Evolutionary conservation across 1,139 yeast species (phyloP).

Genomic region (Protomyces arabidopsidicola): DNA sequence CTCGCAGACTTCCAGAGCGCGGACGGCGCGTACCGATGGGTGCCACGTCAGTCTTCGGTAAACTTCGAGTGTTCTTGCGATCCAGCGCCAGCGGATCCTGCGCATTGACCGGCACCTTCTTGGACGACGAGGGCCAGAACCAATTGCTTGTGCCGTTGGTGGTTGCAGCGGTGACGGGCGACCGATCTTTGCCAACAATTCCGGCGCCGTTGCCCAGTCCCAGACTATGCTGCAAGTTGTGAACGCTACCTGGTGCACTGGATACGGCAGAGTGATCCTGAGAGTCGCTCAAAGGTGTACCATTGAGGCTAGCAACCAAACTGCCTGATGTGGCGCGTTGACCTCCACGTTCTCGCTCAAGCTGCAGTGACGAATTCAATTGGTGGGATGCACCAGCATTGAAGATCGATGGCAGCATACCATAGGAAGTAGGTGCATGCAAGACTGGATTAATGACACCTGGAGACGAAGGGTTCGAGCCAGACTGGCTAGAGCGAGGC

Average conservation of each 20-base stretch:
- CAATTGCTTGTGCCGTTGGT: slow-evolving; percentile 7
- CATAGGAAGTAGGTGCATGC: background rate
- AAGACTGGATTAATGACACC: background rate
- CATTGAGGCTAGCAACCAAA: slow-evolving; percentile 19
- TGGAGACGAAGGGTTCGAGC: slow-evolving; percentile 21
- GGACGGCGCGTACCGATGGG: slow-evolving; percentile 23
- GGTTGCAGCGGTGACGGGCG: background rate
- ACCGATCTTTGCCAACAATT: background rate
- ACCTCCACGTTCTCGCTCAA: background rate
- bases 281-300: slow-evolving; percentile 1
- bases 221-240: background rate
- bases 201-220: background rate
- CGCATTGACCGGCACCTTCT: background rate
- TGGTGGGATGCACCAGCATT: slow-evolving; percentile 5
- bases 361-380: background rate
- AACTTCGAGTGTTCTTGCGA: slow-evolving; percentile 11
- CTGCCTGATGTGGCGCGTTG: slow-evolving; percentile 9
- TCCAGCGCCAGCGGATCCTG: slow-evolving; percentile 22
- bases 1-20: slow-evolving; percentile 16
- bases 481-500: slow-evolving; percentile 18
- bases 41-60: slow-evolving; percentile 25
- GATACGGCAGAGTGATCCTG: background rate
- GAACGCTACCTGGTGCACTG: background rate
- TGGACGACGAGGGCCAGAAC: slow-evolving; percentile 16
- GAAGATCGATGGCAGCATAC: slow-evolving; percentile 15